Percentiles rank a stretch among this genome's conserved stretches.
These are phyloP conservation scores for Ceratocystis smalleyi DNA, from an alignment of 2,329 filamentous ascomycete species.

Conservation along the genomic window DNA sequence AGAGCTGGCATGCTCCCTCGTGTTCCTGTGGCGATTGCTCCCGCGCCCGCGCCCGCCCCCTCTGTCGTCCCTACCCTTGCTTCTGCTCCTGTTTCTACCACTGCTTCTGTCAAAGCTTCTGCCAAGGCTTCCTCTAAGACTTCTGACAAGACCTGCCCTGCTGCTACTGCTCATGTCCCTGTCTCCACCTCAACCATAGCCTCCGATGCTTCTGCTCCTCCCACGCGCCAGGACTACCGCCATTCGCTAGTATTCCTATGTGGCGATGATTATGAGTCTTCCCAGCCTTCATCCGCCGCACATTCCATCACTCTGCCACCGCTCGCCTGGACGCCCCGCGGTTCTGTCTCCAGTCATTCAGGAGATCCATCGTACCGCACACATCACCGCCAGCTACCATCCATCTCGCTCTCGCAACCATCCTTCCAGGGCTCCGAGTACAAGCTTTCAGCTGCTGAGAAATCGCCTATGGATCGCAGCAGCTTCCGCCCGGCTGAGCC, in stretches of 20 bases:
- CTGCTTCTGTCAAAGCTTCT: too few species aligned
- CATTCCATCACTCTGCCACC: background rate
- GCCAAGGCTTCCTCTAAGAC: too few species aligned
- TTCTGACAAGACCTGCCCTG: background rate
- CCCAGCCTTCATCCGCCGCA: background rate
- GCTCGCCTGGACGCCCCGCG: background rate
- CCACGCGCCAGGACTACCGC: background rate
- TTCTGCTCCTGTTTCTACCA: too few species aligned
- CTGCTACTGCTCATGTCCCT: background rate
- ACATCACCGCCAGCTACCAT: background rate
- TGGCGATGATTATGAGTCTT: background rate
- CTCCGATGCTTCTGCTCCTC: background rate
- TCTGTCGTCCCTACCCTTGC: background rate
- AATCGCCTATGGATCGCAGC: background rate
- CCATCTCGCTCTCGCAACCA: background rate
- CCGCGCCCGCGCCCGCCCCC: background rate
- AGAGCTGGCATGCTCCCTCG: background rate
- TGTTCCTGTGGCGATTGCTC: background rate
- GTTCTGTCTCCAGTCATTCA: background rate
- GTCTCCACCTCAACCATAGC: background rate
- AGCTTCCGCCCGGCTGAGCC: background rate
- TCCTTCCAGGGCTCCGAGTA: constrained; percentile 1
- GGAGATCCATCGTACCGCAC: background rate
- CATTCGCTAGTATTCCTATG: background rate
- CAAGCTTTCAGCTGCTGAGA: background rate